phyloP scores from a whole-genome alignment of 1,284 basidiomycete genomes.

The Paramarasmius palmivorus region DNA sequence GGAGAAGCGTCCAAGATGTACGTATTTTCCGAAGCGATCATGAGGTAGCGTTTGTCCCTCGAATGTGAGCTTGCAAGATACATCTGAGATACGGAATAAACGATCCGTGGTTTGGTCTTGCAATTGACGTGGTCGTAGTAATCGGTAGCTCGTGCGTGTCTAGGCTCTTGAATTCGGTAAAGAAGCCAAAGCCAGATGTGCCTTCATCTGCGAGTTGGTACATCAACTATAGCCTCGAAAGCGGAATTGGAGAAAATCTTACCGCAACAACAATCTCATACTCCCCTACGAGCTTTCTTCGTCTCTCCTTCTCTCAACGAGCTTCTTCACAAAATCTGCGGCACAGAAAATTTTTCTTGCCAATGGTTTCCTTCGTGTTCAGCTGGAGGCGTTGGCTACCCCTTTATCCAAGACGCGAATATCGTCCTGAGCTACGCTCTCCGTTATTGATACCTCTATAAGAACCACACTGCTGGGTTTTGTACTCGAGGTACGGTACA shows the following conservation, averaged over 20 bases:
- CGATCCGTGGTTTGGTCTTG: too few relatives aligned
- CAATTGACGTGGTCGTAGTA: conserved; percentile 10
- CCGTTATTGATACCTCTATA: conserved; percentile 46
- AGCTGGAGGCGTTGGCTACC: too few relatives aligned
- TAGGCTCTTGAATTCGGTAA: conserved; percentile 44
- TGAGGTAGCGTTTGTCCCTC: too few relatives aligned
- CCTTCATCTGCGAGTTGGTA: too few relatives aligned
- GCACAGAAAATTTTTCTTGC: conserved; percentile 61
- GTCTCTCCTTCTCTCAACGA: conserved; percentile 41
- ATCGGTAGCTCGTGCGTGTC: conserved; percentile 20
- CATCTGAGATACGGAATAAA: conserved; percentile 54
- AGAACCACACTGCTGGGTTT: conserved; percentile 39
- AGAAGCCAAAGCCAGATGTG: conserved; percentile 41
- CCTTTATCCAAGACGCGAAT: conserved; percentile 63
- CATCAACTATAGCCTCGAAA: neutral
- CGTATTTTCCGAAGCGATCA: too few relatives aligned
- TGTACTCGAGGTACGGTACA: conserved; percentile 46
- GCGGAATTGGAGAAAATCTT: conserved; percentile 20
- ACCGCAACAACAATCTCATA: conserved; percentile 55
- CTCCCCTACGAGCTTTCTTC: too few relatives aligned
- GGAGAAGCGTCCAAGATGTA: too few relatives aligned
- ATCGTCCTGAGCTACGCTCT: conserved; percentile 51
- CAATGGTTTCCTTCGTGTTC: conserved; percentile 43
- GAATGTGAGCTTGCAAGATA: too few relatives aligned
- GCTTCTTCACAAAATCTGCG: conserved; percentile 56